Evolutionary conservation across 768 basidiomycete genomes (phyloP), one percentile per base, ranked within the genome.

Genomic region (Suillus brevipes): DNA sequence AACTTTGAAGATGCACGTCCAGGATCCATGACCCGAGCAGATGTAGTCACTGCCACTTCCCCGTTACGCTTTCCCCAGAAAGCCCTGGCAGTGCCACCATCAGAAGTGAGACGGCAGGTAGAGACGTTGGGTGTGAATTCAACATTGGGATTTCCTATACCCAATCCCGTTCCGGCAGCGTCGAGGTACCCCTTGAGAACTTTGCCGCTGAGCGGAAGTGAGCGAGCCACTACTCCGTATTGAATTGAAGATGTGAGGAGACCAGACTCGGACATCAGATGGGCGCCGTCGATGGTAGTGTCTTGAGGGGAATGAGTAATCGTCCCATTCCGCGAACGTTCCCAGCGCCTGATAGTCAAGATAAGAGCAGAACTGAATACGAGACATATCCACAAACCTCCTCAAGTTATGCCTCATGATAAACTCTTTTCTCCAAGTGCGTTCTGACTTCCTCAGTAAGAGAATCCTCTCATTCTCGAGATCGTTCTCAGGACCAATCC

Each of bases 41-140:
- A 86, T 6, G 80, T 79, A 53, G 87, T 85, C 37, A 91, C 79
- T 0, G 87, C 82, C 9, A 95, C 82, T 62, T 87, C 86, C 36
- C 92, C 93, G 58, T 82, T 85, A 31, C 81, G 78, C 69, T 86
- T 89, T 5, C 92, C 93, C 93, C 92, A 94, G 7, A 86, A 77
- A 14, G 91, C 80, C 62, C 85, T 86, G 12, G 85, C 91, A 0
- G 87, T 87, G 6, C 85, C 84, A 5, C 89, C 88, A 31, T 86
- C 84, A 0, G 90, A 88, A 20, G 82, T 70, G 28, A 92, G 75
- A 5, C 80, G 77, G 65, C 88, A 89, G 0, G 81, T 73, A 16
- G 88, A 85, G 13, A 92, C 82, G 60, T 91, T 81, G 3, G 90
- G 89, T 1, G 84, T 82, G 66, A 92, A 89, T 69, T 92, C 90